phyloP scores from a whole-genome alignment of 1,284 basidiomycete species.

The Puccinia polysora region DNA sequence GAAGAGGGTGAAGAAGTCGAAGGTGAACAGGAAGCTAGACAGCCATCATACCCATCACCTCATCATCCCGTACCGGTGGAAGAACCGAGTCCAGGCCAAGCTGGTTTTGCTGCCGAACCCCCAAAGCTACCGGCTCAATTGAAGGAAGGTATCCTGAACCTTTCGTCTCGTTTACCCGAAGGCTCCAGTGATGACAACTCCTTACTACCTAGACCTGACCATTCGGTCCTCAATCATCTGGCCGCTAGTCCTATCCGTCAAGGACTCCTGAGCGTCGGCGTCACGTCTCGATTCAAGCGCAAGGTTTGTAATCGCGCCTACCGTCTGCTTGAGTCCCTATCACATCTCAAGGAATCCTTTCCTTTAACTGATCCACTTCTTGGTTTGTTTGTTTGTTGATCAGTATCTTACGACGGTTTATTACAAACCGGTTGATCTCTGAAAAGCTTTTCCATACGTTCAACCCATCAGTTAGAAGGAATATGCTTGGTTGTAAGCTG shows the following conservation, averaged over 20 bases:
- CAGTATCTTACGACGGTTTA: constrained; percentile 43
- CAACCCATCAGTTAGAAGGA: too few relatives aligned
- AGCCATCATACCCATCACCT: background rate
- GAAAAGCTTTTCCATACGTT: too few relatives aligned
- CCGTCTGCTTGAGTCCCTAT: background rate
- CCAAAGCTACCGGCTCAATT: constrained; percentile 39
- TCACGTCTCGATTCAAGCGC: constrained; percentile 84
- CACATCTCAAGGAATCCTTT: background rate
- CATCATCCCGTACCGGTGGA: background rate
- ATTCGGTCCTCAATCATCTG: constrained; percentile 90
- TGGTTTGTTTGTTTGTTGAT: constrained; percentile 2
- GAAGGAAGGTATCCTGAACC: constrained; percentile 43
- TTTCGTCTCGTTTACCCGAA: constrained; percentile 46
- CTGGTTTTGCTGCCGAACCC: constrained; percentile 37
- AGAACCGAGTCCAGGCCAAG: constrained; percentile 7
- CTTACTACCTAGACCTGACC: constrained; percentile 86
- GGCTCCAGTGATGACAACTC: constrained; percentile 75
- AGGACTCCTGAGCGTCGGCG: constrained; percentile 87
- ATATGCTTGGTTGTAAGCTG: too few relatives aligned
- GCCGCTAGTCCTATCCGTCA: constrained; percentile 93
- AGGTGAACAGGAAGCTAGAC: too few relatives aligned
- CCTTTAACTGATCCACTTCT: background rate
- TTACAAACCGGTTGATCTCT: constrained; percentile 38
- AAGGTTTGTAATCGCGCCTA: constrained; percentile 62
- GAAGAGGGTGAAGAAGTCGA: constrained; percentile 46